Evolutionary conservation across 768 basidiomycete genomes (phyloP), one percentile per base, ranked within the genome.

Genomic region (Termitomyces sp.): DNA sequence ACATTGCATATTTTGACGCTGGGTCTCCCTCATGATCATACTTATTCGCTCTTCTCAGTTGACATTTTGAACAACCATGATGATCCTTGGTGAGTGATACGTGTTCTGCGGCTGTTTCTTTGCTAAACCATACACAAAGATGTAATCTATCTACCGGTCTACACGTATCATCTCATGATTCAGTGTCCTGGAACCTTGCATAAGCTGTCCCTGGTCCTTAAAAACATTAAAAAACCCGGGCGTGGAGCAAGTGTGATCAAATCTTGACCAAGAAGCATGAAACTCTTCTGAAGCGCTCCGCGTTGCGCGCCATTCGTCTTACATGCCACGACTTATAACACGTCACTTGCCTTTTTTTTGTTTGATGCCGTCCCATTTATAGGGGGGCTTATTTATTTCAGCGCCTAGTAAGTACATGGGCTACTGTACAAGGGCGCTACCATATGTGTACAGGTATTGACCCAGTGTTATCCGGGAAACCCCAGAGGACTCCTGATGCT

Each of bases 1-100:
- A 87, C 63, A 78, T 90, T 58, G 85, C 82, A 39, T 83, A 88
- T 69, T 86, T 91, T 45, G 86, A 88, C 67, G 87, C 87, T 0
- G 85, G 83, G 79, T 74, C 61, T 42, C 51, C 16, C 48, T 24
- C 20, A 48, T 15, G 2, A 38, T 35, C n/a, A 55, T 50, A 18
- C 52, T 36, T 18, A 28, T 28, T 28, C 28, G 28, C 54, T 60
- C 20, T 59, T 58, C 12, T 49, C n/a, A 58, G 11, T 42, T 54
- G 16, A 57, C 46, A 38, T n/a, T 49, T 50, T 57, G 22, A 35
- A 42, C 53, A 82, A 82, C 6, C 83, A 82, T 67, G 90, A 92
- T 48, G 89, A 92, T 24, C 82, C 81, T 7, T 90, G 88, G 88
- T 74, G 63, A 77, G 88, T 76, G 24, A 60, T n/a, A 33, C 28